phyloP scores from a whole-genome alignment of 306 rosid species.

The Corylus americana region DNA sequence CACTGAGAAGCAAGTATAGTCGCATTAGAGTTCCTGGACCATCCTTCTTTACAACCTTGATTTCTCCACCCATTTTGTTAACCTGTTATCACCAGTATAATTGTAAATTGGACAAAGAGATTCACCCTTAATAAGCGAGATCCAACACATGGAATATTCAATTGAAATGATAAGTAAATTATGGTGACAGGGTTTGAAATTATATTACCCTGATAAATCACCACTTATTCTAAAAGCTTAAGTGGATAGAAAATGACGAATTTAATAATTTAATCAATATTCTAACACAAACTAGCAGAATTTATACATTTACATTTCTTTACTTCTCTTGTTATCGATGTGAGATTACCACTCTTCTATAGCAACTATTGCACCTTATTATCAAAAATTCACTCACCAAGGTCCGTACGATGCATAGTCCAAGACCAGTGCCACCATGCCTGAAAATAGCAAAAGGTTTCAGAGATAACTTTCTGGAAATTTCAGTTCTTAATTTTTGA shows the following conservation, averaged over 20 bases:
- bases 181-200: too few relatives aligned
- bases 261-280: too few relatives aligned
- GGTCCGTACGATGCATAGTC: constrained; percentile 93
- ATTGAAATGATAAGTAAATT: too few relatives aligned
- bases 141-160: too few relatives aligned
- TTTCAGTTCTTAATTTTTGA: constrained; percentile 14
- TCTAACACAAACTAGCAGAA: background rate
- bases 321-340: background rate
- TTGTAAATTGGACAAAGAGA: constrained; percentile 19
- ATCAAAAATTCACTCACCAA: constrained; percentile 60
- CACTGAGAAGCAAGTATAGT: constrained; percentile 67
- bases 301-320: background rate
- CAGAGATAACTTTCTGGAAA: constrained; percentile 6
- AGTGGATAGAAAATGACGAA: background rate
- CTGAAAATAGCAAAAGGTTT: constrained; percentile 50
- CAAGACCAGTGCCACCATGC: constrained; percentile 99
- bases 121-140: background rate
- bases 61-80: constrained; percentile 98
- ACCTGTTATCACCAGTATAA: constrained; percentile 52
- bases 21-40: constrained; percentile 89
- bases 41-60: constrained; percentile 79
- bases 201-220: too few relatives aligned
- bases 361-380: background rate
- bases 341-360: background rate
- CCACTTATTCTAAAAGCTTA: background rate